Base-by-base conservation (phyloP, 2,329 filamentous ascomycete genomes). In the Aspergillus flavus region DNA sequence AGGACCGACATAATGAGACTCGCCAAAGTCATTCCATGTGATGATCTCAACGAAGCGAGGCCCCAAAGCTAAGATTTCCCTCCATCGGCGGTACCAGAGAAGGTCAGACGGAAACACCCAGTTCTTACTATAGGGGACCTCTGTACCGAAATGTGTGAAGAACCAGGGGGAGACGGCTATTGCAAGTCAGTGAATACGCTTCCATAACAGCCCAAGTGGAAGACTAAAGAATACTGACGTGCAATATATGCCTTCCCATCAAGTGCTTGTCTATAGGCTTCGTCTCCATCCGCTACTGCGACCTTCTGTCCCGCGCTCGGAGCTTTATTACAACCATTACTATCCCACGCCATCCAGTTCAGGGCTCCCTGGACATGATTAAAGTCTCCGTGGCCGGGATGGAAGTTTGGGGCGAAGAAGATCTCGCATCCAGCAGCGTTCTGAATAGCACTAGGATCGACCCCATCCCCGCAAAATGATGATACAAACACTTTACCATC, bases 1-100 rank as follows among this genome's bases (percentile, higher is more conserved):
- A 1, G 83, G 84, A 0, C 82, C 83, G 11, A 85, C 77, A 68
- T 86, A 86, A 69, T 87, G 84, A 5, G 80, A 83, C 67, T 86
- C 85, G 39, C 85, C 85, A 56, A 82, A 86, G 69, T 87, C 81
- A 46, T 83, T 82, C 81, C 80, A 83, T 1, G 79, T 79, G 6
- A 82, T 70, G 46, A 82, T 81, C 59, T 83, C 77, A 5, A 86
- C 72, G 62, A 84, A 85, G 7, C 80, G 76, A 7, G 84, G 83
- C 19, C 79, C 72, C 30, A 83, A 63, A 3, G 70, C 65, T 9
- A 84, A 64, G 19, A 85, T 75, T 57, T 81, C 66, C 3, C 70
- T 64, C 79, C 79, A 81, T 19, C 79, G 77, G 6, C 79, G 65
- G 32, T 75, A 78, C 81, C 81, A 84, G 2, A 83, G 69, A 12